Evolutionary conservation across 225 moss, liverwort and hornwort genomes (phyloP), one percentile per base, ranked within the genome.

Genomic region (Rhytidiadelphus loreus): DNA sequence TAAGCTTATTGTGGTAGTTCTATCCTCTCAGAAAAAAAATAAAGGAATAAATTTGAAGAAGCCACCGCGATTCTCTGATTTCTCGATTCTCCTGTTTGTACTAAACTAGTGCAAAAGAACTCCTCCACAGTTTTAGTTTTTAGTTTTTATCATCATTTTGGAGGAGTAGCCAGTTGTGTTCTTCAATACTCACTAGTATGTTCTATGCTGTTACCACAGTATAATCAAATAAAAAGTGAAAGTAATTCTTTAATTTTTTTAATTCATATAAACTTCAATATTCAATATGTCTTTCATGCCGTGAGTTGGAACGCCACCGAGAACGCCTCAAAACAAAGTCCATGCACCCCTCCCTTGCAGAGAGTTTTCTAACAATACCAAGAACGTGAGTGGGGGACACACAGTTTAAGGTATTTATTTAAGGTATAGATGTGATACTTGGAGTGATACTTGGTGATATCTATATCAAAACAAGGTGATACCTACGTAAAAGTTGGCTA

Each of bases 301-400:
- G 5, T 7, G 9, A 68, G 7, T n/a, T 1, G 3, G 12, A n/a
- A 68, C 2, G 2, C 7, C 7, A 66, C 0, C 0, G n/a, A 66
- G 12, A n/a, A 68, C 2, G 2, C 7, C 7, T n/a, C 0, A 0
- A 66, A 66, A n/a, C 22, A 21, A n/a, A 12, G n/a, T 33, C 2
- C 0, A 0, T n/a, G 4, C 22, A 68, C 2, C n/a, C 68, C 4
- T 66, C 6, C 6, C 7, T n/a, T 0, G 3, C 1, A 37, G 0
- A 66, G n/a, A 22, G 21, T n/a, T n/a, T n/a, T n/a, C n/a, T n/a
- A n/a, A n/a, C n/a, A n/a, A n/a, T 65, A 20, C 21, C 1, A 11
- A 11, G 19, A 21, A 66, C 2, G 0, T 1, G 3, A 20, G 2
- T 0, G 2, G 0, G 2, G 10, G 2, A 66, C 32, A 17, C 33